phyloP scores from a whole-genome alignment of 441 rosid species.

The Jatropha podagrica region DNA sequence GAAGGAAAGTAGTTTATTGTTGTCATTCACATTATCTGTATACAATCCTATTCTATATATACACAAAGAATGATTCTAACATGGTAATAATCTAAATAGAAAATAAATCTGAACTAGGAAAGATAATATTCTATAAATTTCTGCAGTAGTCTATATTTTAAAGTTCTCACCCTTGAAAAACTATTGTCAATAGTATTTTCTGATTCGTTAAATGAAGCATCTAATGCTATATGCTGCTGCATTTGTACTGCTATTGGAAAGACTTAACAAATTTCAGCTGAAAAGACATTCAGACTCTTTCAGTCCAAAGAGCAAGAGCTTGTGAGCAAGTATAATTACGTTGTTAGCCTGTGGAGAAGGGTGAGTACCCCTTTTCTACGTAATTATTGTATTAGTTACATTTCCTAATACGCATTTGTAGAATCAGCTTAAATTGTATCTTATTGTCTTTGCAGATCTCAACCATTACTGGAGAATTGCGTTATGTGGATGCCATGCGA shows the following conservation, averaged over 20 bases:
- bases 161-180: background rate
- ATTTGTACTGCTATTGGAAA: conserved; percentile 18
- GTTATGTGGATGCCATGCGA: conserved; percentile 77
- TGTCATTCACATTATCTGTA: no score
- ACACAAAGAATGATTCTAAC: no score
- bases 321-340: conserved; percentile 80
- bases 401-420: background rate
- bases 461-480: conserved; percentile 72
- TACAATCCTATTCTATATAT: no score
- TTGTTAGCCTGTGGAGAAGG: conserved; percentile 88
- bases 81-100: no score
- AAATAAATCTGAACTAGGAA: no score
- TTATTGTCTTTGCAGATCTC: conserved; percentile 55
- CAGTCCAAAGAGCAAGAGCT: conserved; percentile 71
- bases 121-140: no score
- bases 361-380: conserved; percentile 46
- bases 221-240: background rate
- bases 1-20: no score
- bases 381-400: background rate
- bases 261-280: conserved; percentile 71
- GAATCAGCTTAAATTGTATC: conserved; percentile 1
- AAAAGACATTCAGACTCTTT: conserved; percentile 69
- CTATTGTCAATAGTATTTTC: background rate
- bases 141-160: background rate
- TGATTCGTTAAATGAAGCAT: conserved; percentile 1